A percentile compares a stretch with the other conserved stretches of the same genome.
Evolutionary conservation across 306 rosid genomes (phyloP).

Genomic region (Quercus berberidifolia): DNA sequence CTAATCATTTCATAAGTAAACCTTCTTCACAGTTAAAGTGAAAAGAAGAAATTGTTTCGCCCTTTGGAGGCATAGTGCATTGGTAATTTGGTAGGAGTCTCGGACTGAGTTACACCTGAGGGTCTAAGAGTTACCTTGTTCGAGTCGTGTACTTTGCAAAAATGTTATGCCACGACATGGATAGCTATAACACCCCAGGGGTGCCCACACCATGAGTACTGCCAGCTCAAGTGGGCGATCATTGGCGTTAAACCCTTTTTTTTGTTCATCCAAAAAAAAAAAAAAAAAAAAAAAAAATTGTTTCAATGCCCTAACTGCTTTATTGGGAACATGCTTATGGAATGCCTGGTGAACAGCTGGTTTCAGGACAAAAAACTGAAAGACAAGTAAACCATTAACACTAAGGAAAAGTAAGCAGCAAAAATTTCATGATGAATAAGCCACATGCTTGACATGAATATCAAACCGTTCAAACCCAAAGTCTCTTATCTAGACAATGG

Average conservation of each 20-base stretch:
- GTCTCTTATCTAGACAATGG: background rate
- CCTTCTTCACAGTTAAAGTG: background rate
- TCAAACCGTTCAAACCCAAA: background rate
- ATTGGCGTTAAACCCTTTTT: no score
- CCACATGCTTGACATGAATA: background rate
- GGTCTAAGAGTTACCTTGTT: no score
- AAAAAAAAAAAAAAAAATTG: background rate
- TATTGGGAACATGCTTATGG: slow-evolving; percentile 70
- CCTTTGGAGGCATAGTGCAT: no score
- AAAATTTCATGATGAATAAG: background rate
- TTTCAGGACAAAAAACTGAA: slow-evolving; percentile 80
- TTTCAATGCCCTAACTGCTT: slow-evolving; percentile 46
- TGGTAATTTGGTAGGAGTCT: no score
- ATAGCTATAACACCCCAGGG: no score
- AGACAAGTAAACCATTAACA: slow-evolving; percentile 12
- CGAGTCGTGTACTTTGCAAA: no score
- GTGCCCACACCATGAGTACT: no score
- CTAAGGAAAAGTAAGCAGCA: slow-evolving; percentile 11
- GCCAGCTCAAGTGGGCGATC: no score
- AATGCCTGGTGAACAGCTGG: slow-evolving; percentile 92
- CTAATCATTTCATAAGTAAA: background rate
- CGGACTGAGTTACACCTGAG: no score
- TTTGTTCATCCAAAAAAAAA: background rate
- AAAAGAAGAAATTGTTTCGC: background rate
- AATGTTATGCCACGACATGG: no score